These are phyloP conservation scores for Phytophthora niederhauseri DNA, from an alignment of 352 stramenopile genomes.

Conservation along the genomic window DNA sequence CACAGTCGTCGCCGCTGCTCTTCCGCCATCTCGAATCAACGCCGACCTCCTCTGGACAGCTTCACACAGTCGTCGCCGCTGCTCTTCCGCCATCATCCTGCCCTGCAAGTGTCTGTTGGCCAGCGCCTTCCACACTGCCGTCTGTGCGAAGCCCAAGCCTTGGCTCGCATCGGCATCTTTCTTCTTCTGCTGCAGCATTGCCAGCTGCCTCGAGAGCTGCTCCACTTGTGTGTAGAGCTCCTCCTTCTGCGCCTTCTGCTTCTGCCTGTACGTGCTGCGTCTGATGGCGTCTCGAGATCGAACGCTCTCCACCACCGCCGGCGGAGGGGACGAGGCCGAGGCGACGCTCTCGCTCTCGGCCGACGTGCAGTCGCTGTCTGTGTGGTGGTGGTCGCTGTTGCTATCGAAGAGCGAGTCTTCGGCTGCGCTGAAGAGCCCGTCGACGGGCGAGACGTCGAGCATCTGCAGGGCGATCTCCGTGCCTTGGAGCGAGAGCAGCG, in stretches of 20 bases:
- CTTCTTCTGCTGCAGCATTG: slow-evolving; percentile 15
- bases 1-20: slow-evolving; percentile 26
- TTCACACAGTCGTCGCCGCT: slow-evolving; percentile 21
- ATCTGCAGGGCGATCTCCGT: slow-evolving; percentile 29
- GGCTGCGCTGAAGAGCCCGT: slow-evolving; percentile 29
- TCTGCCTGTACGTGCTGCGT: slow-evolving; percentile 30
- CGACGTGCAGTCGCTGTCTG: slow-evolving; percentile 30
- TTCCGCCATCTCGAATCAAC: slow-evolving; percentile 20
- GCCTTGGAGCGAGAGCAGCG: slow-evolving; percentile 13
- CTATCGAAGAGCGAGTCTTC: background rate
- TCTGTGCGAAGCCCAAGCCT: background rate
- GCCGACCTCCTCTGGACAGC: slow-evolving; percentile 20
- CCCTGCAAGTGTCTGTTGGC: slow-evolving; percentile 26
- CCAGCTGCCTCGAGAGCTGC: slow-evolving; percentile 21
- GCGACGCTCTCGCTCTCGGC: slow-evolving; percentile 25
- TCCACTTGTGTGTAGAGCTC: slow-evolving; percentile 22
- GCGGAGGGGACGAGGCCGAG: slow-evolving; percentile 17
- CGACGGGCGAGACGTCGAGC: slow-evolving; percentile 22
- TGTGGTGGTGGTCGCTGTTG: slow-evolving; percentile 5
- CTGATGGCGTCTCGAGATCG: slow-evolving; percentile 31
- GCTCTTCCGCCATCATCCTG: slow-evolving; percentile 26
- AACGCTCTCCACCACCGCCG: slow-evolving; percentile 14
- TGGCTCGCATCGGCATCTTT: slow-evolving; percentile 1
- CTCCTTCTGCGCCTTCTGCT: slow-evolving; percentile 28
- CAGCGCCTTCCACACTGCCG: slow-evolving; percentile 29